Conservation (phyloP, 441 rosid species). For the Cnidoscolus chayamansa region DNA sequence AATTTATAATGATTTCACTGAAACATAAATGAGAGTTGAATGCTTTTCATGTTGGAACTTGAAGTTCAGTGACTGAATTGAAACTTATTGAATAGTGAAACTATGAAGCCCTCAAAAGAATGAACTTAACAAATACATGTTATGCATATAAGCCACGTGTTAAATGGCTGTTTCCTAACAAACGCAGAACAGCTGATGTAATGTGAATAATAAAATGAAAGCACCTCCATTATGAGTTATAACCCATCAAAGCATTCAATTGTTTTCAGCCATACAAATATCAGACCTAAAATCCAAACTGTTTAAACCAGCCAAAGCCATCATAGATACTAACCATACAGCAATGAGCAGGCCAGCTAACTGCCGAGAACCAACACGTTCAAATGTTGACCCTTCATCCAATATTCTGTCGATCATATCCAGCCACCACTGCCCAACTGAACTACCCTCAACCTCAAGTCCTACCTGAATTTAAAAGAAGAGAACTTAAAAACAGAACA, state of each 20-base stretch:
- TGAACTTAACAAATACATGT: not conserved
- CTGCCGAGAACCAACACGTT: conserved; percentile 91
- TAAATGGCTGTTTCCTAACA: not conserved
- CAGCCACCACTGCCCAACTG: conserved; percentile 92
- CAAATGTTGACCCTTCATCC: conserved; percentile 77
- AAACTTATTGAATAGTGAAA: not conserved
- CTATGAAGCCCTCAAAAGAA: not conserved
- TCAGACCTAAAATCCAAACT: not conserved
- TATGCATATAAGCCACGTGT: not conserved
- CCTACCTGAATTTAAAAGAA: conserved; percentile 66
- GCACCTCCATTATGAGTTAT: not conserved
- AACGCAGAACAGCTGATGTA: not conserved
- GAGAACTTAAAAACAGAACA: not conserved
- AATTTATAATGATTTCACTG: not conserved
- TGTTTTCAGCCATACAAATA: conserved; percentile 3
- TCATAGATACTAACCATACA: conserved; percentile 61
- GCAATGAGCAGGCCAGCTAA: conserved; percentile 89
- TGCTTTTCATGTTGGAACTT: not conserved
- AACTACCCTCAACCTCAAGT: conserved; percentile 98
- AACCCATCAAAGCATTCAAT: conserved; percentile 9
- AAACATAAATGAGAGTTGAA: conserved; percentile 6
- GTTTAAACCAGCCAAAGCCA: conserved; percentile 5
- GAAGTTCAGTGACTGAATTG: not conserved
- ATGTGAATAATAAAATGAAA: conserved; percentile 4
- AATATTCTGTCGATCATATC: conserved; percentile 77